A percentile compares a stretch with the other conserved stretches of the same genome.
These are phyloP conservation scores for Phalaenopsis hybrid DNA, from an alignment of 116 monocot species.

Conservation along the genomic window DNA sequence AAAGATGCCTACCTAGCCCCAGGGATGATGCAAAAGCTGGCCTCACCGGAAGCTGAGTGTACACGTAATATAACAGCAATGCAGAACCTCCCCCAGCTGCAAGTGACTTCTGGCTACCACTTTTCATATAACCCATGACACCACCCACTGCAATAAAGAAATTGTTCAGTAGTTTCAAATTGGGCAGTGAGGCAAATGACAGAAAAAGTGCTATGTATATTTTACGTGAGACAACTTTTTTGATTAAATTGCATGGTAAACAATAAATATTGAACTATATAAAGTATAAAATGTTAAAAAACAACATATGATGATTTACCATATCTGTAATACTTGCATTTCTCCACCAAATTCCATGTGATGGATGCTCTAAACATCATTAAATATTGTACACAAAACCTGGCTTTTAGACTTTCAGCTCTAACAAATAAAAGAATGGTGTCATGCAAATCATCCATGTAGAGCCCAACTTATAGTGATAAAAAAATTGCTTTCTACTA, in stretches of 20 bases:
- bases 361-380: background rate
- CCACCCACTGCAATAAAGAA: constrained; percentile 57
- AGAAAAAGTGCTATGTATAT: background rate
- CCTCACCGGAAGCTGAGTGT: constrained; percentile 66
- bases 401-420: background rate
- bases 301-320: background rate
- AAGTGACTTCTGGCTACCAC: constrained; percentile 81
- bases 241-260: too few species aligned
- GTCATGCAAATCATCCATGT: background rate
- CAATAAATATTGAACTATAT: too few species aligned
- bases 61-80: constrained; percentile 56
- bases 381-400: background rate
- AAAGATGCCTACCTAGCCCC: constrained; percentile 51
- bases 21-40: constrained; percentile 78
- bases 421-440: background rate
- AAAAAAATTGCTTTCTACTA: background rate
- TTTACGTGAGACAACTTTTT: background rate
- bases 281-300: background rate
- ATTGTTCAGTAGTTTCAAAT: background rate
- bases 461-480: background rate
- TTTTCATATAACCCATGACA: constrained; percentile 79
- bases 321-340: background rate
- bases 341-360: too few species aligned
- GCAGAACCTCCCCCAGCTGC: constrained; percentile 75
- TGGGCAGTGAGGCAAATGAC: background rate